Conservation (phyloP, 1,284 basidiomycete species). For the Baeospora myosura region DNA sequence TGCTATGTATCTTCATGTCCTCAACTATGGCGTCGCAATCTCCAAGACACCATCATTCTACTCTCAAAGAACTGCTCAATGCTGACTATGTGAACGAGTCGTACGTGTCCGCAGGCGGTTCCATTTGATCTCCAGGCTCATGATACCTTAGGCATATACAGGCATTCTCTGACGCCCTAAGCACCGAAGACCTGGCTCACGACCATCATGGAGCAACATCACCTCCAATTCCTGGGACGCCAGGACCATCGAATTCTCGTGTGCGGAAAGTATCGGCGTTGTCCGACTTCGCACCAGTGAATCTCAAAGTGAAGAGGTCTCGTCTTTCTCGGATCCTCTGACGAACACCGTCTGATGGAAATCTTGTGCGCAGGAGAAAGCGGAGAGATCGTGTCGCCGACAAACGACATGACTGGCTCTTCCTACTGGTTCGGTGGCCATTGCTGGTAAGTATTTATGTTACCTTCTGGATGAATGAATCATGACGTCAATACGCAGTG, state of each 20-base stretch:
- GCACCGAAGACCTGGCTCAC: constrained; percentile 47
- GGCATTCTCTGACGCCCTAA: constrained; percentile 62
- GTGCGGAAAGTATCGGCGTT: constrained; percentile 78
- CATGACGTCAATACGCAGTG: constrained; percentile 32
- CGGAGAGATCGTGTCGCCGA: constrained; percentile 35
- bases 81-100: constrained; percentile 65
- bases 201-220: constrained; percentile 32
- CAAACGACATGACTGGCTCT: constrained; percentile 71
- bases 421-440: constrained; percentile 82
- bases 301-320: constrained; percentile 69
- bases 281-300: constrained; percentile 90
- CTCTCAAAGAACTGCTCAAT: constrained; percentile 16
- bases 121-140: constrained; percentile 4
- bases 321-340: constrained; percentile 12
- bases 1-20: too few relatives aligned
- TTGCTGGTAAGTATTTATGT: constrained; percentile 56
- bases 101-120: constrained; percentile 32
- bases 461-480: background rate
- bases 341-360: background rate
- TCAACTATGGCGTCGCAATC: background rate
- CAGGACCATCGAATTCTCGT: constrained; percentile 27
- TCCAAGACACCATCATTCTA: background rate
- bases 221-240: constrained; percentile 20
- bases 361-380: constrained; percentile 39
- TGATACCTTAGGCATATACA: constrained; percentile 76